These are phyloP conservation scores for Lactarius evosmus DNA, from an alignment of 768 basidiomycete genomes.

Conservation along the genomic window DNA sequence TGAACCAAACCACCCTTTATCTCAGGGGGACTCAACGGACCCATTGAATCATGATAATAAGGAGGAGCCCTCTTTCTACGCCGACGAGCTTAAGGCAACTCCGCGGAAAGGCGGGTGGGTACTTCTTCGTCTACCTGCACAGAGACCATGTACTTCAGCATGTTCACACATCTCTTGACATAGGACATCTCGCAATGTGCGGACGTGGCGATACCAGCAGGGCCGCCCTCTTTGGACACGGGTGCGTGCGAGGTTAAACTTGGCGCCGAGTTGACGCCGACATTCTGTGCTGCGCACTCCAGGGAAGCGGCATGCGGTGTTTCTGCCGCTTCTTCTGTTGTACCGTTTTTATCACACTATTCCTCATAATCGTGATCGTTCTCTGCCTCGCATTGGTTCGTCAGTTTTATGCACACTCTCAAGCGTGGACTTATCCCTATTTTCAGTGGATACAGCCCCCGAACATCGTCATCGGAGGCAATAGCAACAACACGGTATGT, in stretches of 20 bases:
- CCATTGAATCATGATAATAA: neutral
- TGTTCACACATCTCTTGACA: neutral
- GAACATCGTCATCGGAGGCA: slow-evolving; percentile 53
- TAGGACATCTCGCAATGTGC: slow-evolving; percentile 19
- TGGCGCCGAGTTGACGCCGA: neutral
- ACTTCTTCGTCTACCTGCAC: neutral
- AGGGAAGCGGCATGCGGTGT: slow-evolving; percentile 56
- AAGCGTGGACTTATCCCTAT: slow-evolving; percentile 6
- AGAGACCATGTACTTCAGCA: neutral
- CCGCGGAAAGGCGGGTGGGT: slow-evolving; percentile 10
- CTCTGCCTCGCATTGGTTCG: slow-evolving; percentile 67
- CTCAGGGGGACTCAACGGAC: slow-evolving; percentile 2
- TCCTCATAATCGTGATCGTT: slow-evolving; percentile 63
- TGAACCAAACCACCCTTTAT: slow-evolving; percentile 26
- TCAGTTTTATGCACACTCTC: slow-evolving; percentile 9
- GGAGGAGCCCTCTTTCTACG: slow-evolving; percentile 1
- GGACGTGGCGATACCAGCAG: slow-evolving; percentile 25
- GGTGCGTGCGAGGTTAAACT: slow-evolving; percentile 8
- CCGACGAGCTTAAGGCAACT: slow-evolving; percentile 1
- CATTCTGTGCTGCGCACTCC: slow-evolving; percentile 45
- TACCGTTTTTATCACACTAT: slow-evolving; percentile 59
- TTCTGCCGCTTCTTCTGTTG: slow-evolving; percentile 74
- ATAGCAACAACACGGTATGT: slow-evolving; percentile 39
- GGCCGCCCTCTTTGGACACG: slow-evolving; percentile 25
- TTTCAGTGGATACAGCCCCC: slow-evolving; percentile 76